These are phyloP conservation scores for Exophiala xenobiotica DNA, from an alignment of 2,329 filamentous ascomycete genomes.

Conservation along the genomic window DNA sequence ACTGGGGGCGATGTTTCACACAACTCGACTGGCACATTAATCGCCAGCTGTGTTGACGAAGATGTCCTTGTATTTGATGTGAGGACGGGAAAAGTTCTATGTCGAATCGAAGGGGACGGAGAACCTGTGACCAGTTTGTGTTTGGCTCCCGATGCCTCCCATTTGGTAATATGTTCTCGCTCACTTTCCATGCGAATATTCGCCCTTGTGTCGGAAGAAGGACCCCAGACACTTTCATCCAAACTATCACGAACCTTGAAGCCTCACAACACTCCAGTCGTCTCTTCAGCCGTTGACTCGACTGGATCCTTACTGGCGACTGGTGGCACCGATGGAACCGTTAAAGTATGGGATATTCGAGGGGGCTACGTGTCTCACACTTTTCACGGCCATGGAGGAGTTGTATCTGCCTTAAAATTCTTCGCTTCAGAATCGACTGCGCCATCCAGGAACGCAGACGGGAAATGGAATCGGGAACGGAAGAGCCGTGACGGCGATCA, in stretches of 20 bases:
- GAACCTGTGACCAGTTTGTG: slow-evolving; percentile 48
- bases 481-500: slow-evolving; percentile 47
- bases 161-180: slow-evolving; percentile 86
- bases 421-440: slow-evolving; percentile 65
- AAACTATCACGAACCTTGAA: slow-evolving; percentile 78
- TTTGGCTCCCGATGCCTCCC: slow-evolving; percentile 82
- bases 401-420: slow-evolving; percentile 88
- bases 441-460: no score
- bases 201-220: slow-evolving; percentile 61
- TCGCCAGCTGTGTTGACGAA: slow-evolving; percentile 88
- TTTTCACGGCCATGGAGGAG: slow-evolving; percentile 86
- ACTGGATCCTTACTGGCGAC: slow-evolving; percentile 90
- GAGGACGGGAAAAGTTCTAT: slow-evolving; percentile 76
- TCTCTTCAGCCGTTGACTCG: slow-evolving; percentile 78
- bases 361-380: slow-evolving; percentile 89
- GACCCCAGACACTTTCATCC: slow-evolving; percentile 59
- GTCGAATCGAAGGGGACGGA: slow-evolving; percentile 82
- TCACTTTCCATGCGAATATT: slow-evolving; percentile 97
- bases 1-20: slow-evolving; percentile 86
- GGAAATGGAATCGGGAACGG: slow-evolving; percentile 31
- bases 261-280: slow-evolving; percentile 84
- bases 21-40: slow-evolving; percentile 74
- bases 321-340: slow-evolving; percentile 85
- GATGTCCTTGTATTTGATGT: slow-evolving; percentile 86
- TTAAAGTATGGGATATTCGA: slow-evolving; percentile 95